Base-by-base conservation (phyloP, 2,329 filamentous ascomycete species). In the Microdochium trichocladiopsis region DNA sequence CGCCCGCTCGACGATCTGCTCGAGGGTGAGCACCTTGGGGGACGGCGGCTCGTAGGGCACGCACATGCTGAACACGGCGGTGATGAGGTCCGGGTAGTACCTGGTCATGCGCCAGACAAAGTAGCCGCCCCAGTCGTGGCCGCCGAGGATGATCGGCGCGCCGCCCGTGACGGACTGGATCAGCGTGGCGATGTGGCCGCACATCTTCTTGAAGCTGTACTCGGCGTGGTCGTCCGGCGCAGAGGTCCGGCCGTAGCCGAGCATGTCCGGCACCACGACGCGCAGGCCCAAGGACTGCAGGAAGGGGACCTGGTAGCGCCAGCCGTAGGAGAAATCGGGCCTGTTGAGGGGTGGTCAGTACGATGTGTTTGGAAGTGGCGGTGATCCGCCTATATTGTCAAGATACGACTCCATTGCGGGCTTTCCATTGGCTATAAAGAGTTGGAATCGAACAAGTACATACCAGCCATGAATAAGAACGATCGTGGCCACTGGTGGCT, bases 51-150 rank as follows among this genome's bases (percentile, higher is more conserved):
- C 62, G 66, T 86, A 95, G 0, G 92, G 88, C 25, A 90, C 92
- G 71, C 89, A 94, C 55, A 96, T 74, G 58, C 81, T 82, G 72
- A 96, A 93, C 55, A 96, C 75, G 60, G 84, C 85, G 37, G 78
- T 79, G 57, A 96, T 74, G 12, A 95, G 74, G 41, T 84, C 71
- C 0, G 89, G 90, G 61, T 91, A 76, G 78, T 84, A 90, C 56
- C 87, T 78, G 14, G 86, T 83, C 53, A 87, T 72, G 51, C 90
- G 83, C 77, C 89, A 95, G 51, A 87, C 85, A 25, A 92, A 75
- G 2, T 78, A 76, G 60, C 89, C 91, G 66, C 93, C 93, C 89
- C 93, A 96, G 70, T 97, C 93, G 71, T 96, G 93, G 8, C 91
- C 93, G 49, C 91, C 90, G 14, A 96, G 78, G 52, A 96, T 85